Conservation (phyloP, 1,284 basidiomycete species). For the Grifola frondosa region DNA sequence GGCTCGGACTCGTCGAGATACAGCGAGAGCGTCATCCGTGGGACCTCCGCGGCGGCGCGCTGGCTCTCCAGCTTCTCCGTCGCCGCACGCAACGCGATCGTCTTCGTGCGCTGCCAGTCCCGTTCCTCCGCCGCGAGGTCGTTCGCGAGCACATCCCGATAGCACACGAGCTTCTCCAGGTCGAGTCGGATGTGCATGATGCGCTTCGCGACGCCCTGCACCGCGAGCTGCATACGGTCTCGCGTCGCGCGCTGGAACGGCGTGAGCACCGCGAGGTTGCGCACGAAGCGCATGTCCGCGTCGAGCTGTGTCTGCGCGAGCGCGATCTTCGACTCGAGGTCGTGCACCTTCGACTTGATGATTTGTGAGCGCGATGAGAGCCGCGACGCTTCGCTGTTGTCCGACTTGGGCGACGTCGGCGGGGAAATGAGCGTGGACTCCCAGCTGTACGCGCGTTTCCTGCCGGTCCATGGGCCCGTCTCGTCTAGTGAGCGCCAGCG, state of each 20-base stretch:
- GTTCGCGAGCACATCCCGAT: constrained; percentile 70
- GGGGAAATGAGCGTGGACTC: constrained; percentile 29
- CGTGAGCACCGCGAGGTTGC: constrained; percentile 83
- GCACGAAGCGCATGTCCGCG: constrained; percentile 68
- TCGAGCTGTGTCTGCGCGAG: constrained; percentile 66
- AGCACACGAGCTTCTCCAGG: constrained; percentile 70
- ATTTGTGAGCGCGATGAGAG: constrained; percentile 56
- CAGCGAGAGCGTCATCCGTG: constrained; percentile 45
- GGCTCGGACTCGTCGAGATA: constrained; percentile 35
- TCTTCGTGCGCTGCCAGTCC: constrained; percentile 67
- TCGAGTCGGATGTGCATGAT: constrained; percentile 72
- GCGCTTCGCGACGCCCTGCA: constrained; percentile 66
- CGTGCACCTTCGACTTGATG: constrained; percentile 61
- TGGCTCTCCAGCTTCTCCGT: constrained; percentile 60
- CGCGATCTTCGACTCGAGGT: constrained; percentile 61
- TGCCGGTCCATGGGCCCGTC: constrained; percentile 19
- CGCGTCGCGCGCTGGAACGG: constrained; percentile 86
- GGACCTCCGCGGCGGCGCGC: constrained; percentile 25
- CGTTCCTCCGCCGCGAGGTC: constrained; percentile 76
- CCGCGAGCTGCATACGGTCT: constrained; percentile 63
- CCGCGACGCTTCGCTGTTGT: constrained; percentile 23
- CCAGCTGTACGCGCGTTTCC: constrained; percentile 35
- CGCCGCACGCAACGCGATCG: constrained; percentile 70
- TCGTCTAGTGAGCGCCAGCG: constrained; percentile 30
- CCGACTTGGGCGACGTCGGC: constrained; percentile 14